Base-by-base conservation (phyloP, 306 rosid genomes). In the Cucurbita maxima region DNA sequence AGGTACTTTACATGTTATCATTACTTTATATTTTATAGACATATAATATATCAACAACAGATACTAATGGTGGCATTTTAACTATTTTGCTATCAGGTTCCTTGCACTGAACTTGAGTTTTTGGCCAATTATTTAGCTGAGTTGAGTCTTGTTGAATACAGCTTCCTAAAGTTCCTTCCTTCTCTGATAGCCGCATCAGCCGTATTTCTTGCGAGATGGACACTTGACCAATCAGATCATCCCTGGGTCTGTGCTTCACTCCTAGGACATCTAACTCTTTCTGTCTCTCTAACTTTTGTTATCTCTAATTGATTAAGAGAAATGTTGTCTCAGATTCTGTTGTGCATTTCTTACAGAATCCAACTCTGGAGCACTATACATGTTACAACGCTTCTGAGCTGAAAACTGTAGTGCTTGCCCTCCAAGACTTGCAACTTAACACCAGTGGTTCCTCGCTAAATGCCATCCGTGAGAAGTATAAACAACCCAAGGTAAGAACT, bases 141-240 rank as follows among this genome's bases (percentile, higher is more conserved):
- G 82, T 86, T 92, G 82, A 84, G 91, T 74, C 91, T 92, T 64
- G 87, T 84, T 56, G 93, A 90, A 61, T 88, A 90, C 82, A 79
- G 84, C 81, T 90, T 88, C 86, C 76, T 92, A 55, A 86, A 87
- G 75, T 90, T 87, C 84, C 84, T 88, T 66, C 98, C 98, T 74
- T 92, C 98, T 73, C 85, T 83, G 38, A 75, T 90, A 57, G 98
- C 98, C 56, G 96, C 98, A 69, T 88, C 98, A 45, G 93, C 90
- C 72, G 90, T 92, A 7, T 90, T 90, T 83, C 96, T 92, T 36
- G 96, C 98, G n/a, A 92, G 84, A 86, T 92, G 98, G 98, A 90
- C 93, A 15, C 90, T 90, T 63, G 73, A 83, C 81, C 89, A 84
- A 55, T 82, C 85, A 57, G 88, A 87, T 68, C 86, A 90, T 79